phyloP scores from a whole-genome alignment of 305 asterid genomes.

The Solanum hybrid region DNA sequence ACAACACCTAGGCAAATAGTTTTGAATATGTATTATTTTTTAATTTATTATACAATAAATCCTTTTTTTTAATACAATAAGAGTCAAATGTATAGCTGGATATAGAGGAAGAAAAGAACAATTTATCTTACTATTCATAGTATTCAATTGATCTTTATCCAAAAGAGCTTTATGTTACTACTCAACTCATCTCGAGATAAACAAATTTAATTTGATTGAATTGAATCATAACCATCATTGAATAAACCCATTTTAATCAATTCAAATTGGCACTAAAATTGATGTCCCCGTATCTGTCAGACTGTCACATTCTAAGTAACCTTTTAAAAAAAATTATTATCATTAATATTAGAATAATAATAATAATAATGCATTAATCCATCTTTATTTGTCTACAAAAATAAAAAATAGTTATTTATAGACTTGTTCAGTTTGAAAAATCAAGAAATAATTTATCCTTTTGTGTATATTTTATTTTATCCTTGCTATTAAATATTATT shows the following conservation, averaged over 20 bases:
- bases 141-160: background rate
- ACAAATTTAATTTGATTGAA: background rate
- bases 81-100: background rate
- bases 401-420: no score
- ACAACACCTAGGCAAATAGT: background rate
- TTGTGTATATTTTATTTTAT: no score
- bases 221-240: background rate
- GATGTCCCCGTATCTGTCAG: background rate
- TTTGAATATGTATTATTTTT: background rate
- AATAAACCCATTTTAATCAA: background rate
- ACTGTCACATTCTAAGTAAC: background rate
- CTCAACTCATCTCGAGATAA: background rate
- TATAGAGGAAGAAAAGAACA: background rate
- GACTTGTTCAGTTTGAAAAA: no score
- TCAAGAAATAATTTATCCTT: background rate
- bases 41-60: background rate
- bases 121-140: background rate
- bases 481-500: background rate
- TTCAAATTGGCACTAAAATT: background rate
- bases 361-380: no score
- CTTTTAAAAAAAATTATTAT: background rate
- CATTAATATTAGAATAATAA: background rate
- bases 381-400: no score
- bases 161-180: background rate
- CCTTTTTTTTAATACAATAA: background rate